Evolutionary conservation across 1,284 basidiomycete species (phyloP).

Genomic region (Phlebopus sp.): DNA sequence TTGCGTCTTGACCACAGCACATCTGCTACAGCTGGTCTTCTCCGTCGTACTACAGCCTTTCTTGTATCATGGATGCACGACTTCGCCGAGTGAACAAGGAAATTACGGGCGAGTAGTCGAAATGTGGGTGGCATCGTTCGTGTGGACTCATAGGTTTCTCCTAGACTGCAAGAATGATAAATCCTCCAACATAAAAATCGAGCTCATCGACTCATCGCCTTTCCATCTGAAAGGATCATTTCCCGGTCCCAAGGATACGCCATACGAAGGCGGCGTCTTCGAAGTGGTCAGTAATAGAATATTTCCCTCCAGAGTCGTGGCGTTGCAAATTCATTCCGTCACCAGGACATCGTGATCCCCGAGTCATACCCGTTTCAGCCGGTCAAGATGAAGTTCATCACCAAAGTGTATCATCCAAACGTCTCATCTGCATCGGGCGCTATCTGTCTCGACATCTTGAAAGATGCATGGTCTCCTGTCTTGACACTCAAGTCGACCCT

Average conservation of each 20-base stretch:
- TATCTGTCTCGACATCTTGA: slow-evolving; percentile 86
- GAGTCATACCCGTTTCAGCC: slow-evolving; percentile 96
- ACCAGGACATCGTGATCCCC: slow-evolving; percentile 91
- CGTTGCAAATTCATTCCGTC: slow-evolving; percentile 5
- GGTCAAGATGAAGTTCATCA: slow-evolving; percentile 98
- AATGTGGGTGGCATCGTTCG: background rate
- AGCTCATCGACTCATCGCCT: slow-evolving; percentile 83
- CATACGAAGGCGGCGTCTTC: slow-evolving; percentile 92
- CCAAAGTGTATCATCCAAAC: slow-evolving; percentile 97
- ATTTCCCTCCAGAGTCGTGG: slow-evolving; percentile 9
- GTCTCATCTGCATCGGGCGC: slow-evolving; percentile 92
- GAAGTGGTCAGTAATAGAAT: slow-evolving; percentile 72
- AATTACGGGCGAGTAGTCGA: slow-evolving; percentile 65
- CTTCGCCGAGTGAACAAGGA: slow-evolving; percentile 91
- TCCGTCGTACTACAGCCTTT: background rate
- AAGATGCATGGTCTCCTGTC: slow-evolving; percentile 92
- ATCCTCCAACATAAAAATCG: slow-evolving; percentile 79
- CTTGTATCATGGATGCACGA: slow-evolving; percentile 70
- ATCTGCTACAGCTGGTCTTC: background rate
- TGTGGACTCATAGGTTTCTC: slow-evolving; percentile 4
- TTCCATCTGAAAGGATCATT: slow-evolving; percentile 90
- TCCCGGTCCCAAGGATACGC: slow-evolving; percentile 90
- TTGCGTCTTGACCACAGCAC: background rate
- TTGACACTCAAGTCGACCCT: slow-evolving; percentile 96
- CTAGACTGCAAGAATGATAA: slow-evolving; percentile 93